Conservation (phyloP, 345 rosid species). For the Rhizophora apiculata region DNA sequence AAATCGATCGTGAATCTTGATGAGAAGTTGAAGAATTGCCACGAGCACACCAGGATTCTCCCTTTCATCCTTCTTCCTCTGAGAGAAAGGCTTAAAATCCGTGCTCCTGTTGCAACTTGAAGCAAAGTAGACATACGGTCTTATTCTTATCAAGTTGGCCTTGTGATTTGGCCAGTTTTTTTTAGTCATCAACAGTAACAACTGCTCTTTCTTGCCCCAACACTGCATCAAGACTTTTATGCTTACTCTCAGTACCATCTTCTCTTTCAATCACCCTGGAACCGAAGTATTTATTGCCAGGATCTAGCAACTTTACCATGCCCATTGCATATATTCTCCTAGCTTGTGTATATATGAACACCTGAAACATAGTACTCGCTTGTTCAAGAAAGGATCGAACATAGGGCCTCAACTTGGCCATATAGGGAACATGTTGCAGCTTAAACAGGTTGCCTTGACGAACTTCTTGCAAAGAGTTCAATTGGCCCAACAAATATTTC, state of each 20-base stretch:
- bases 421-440: too few relatives aligned
- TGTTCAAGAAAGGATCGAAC: too few relatives aligned
- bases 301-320: neutral
- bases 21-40: neutral
- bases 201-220: too few relatives aligned
- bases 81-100: neutral
- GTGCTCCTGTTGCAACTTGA: neutral
- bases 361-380: too few relatives aligned
- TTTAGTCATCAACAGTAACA: slow-evolving; percentile 5
- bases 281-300: neutral
- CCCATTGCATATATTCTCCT: too few relatives aligned
- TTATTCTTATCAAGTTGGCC: neutral
- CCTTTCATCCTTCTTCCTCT: neutral
- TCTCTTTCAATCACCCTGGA: neutral
- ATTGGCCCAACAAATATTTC: neutral
- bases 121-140: neutral
- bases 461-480: too few relatives aligned
- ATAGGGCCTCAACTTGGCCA: too few relatives aligned
- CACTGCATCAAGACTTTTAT: too few relatives aligned
- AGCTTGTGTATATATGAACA: too few relatives aligned
- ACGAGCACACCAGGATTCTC: neutral
- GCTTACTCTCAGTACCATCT: too few relatives aligned
- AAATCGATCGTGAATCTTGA: neutral
- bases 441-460: too few relatives aligned
- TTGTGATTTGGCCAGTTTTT: neutral